Conservation (phyloP, 257 asterid species). For the Fraxinus quadrangulata region DNA sequence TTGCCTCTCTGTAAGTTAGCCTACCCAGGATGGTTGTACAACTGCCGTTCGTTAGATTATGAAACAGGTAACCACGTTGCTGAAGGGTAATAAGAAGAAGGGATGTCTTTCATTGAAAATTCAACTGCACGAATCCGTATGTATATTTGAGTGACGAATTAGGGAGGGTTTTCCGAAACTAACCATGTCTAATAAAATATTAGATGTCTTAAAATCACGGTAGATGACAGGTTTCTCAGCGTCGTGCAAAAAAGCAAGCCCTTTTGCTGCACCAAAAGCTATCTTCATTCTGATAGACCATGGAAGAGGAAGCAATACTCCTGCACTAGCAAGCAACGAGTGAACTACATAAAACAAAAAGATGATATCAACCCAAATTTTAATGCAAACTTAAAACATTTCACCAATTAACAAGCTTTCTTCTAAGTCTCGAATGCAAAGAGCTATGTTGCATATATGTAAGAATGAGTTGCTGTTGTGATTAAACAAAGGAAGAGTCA, state of each 20-base stretch:
- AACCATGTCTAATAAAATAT: constrained; percentile 76
- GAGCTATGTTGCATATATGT: neutral
- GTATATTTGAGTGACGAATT: neutral
- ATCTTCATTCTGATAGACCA: constrained; percentile 91
- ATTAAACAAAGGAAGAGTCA: neutral
- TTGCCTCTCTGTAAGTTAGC: neutral
- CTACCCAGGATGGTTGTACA: neutral
- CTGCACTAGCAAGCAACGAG: constrained; percentile 32
- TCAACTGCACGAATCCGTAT: neutral
- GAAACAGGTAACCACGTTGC: neutral
- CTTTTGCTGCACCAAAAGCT: constrained; percentile 85
- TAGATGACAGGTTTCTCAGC: constrained; percentile 92
- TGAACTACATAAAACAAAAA: neutral
- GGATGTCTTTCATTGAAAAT: neutral
- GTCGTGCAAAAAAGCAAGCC: constrained; percentile 87
- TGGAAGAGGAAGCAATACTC: constrained; percentile 83
- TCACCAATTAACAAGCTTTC: neutral
- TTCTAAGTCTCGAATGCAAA: neutral
- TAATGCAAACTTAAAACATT: neutral
- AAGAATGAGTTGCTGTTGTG: neutral
- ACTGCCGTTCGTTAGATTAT: neutral
- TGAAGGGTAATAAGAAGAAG: neutral
- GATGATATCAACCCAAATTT: constrained; percentile 1
- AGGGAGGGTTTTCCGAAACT: constrained; percentile 16
- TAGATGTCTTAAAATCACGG: constrained; percentile 90